These are phyloP conservation scores for Podaxis mareebaensis DNA, from an alignment of 768 basidiomycete species.

Conservation along the genomic window DNA sequence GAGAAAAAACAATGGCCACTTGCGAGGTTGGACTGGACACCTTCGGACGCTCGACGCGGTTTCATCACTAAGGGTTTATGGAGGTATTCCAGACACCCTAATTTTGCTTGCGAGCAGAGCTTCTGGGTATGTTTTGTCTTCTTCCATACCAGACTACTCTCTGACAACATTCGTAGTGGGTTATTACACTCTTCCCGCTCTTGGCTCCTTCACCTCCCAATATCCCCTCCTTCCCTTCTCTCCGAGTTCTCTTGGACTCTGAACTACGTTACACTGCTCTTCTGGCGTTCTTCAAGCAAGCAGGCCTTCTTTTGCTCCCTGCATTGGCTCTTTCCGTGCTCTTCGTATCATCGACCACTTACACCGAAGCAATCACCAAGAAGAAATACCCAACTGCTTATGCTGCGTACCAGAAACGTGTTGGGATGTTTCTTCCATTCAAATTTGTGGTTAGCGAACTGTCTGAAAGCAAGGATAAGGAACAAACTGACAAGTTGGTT, in stretches of 20 bases:
- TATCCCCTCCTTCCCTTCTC: slow-evolving; percentile 21
- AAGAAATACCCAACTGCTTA: slow-evolving; percentile 77
- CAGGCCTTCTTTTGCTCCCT: slow-evolving; percentile 40
- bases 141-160: slow-evolving; percentile 2
- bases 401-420: slow-evolving; percentile 69
- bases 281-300: slow-evolving; percentile 22
- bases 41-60: slow-evolving; percentile 71
- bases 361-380: slow-evolving; percentile 78
- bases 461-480: neutral
- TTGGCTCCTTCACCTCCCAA: slow-evolving; percentile 40
- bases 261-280: slow-evolving; percentile 29
- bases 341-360: slow-evolving; percentile 75
- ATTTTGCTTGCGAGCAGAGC: slow-evolving; percentile 86
- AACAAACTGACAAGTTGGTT: slow-evolving; percentile 1
- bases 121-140: slow-evolving; percentile 66
- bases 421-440: slow-evolving; percentile 68
- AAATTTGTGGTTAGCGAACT: neutral
- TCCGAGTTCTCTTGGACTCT: slow-evolving; percentile 20
- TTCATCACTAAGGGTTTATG: slow-evolving; percentile 86
- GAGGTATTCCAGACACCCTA: slow-evolving; percentile 89
- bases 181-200: slow-evolving; percentile 69
- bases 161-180: slow-evolving; percentile 42
- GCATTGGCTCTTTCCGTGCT: slow-evolving; percentile 64
- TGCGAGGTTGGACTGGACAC: slow-evolving; percentile 65
- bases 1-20: slow-evolving; percentile 59